Base-by-base conservation (phyloP, 2,329 filamentous ascomycete species). In the Camillea tinctor region DNA sequence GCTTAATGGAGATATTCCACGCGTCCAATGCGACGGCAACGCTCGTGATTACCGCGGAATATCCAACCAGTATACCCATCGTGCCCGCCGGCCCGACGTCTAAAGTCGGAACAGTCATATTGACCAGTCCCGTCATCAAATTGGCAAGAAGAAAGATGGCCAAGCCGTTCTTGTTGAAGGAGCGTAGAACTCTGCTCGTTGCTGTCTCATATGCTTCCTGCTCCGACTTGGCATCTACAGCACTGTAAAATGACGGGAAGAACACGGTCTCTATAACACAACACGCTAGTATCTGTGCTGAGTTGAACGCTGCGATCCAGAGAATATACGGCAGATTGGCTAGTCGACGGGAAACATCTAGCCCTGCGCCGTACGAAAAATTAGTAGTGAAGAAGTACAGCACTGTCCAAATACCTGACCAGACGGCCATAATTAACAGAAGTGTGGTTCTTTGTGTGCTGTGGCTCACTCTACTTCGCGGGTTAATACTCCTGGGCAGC, bases 291-390 rank as follows among this genome's bases (percentile, higher is more conserved):
- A 99, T 80, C 73, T 97, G 92, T n/a, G 84, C 81, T 62, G 86
- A 88, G 78, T 98, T 99, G 80, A 95, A 97, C 2, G 92, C 89
- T n/a, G 88, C 84, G 7, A 96, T 89, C 93, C 94, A 98, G 51
- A 97, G 80, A 50, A 98, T 84, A 73, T 99, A 99, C 0, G 95
- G 93, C 63, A 97, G 82, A 70, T 99, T 99, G 8, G 94, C 95
- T 59, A 98, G 80, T 0, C 95, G 88, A 20, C 95, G 89, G 5
- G 95, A 98, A 7, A 97, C 92, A 15, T 82, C 82, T 24, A 96
- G 80, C 6, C 87, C 87, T 36, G 92, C 81, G 5, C 92, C 93
- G 65, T 89, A 89, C 11, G 76, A 77, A 70, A 88, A 89, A 68
- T 83, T 84, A 1, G 90, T 92, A 36, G 86, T 83, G 23, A 92